A percentile compares a stretch with the other conserved stretches of the same genome.
Evolutionary conservation across 129 eudicot species (phyloP).

Genomic region (Centaurea solstitialis): DNA sequence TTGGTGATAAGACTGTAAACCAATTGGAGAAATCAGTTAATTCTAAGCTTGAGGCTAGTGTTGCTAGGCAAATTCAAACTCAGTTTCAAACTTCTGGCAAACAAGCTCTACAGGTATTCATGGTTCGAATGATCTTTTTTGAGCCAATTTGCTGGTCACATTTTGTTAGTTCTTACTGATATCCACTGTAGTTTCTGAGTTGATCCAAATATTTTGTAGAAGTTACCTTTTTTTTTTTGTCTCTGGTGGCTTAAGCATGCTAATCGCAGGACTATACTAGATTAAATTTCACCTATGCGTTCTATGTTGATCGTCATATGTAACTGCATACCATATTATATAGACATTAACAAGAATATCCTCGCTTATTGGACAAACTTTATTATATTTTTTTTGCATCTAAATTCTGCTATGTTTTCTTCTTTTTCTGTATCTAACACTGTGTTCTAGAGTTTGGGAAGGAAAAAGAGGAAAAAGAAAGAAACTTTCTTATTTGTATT

Average conservation of each 20-base stretch:
- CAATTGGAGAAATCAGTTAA: constrained; percentile 85
- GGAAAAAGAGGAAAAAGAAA: too few relatives aligned
- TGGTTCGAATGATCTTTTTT: not conserved
- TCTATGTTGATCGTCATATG: not conserved
- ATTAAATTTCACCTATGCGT: not conserved
- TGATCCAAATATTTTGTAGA: not conserved
- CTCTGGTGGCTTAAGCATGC: not conserved
- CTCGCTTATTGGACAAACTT: not conserved
- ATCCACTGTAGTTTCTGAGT: not conserved
- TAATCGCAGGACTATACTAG: not conserved
- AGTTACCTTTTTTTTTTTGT: not conserved
- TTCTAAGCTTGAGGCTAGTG: constrained; percentile 81
- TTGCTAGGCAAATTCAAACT: constrained; percentile 85
- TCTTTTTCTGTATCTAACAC: not conserved
- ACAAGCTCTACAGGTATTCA: constrained; percentile 88
- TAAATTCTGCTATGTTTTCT: not conserved
- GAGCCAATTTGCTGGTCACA: not conserved
- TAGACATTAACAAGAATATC: not conserved
- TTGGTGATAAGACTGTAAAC: constrained; percentile 84
- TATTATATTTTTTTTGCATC: not conserved
- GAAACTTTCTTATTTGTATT: too few relatives aligned
- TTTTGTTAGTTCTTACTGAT: not conserved
- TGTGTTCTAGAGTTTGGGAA: too few relatives aligned
- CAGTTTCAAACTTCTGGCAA: constrained; percentile 97
- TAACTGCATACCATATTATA: not conserved